A percentile compares a stretch with the other conserved stretches of the same genome.
phyloP scores from a whole-genome alignment of 208 protist genomes.

The Angomonas deanei region DNA sequence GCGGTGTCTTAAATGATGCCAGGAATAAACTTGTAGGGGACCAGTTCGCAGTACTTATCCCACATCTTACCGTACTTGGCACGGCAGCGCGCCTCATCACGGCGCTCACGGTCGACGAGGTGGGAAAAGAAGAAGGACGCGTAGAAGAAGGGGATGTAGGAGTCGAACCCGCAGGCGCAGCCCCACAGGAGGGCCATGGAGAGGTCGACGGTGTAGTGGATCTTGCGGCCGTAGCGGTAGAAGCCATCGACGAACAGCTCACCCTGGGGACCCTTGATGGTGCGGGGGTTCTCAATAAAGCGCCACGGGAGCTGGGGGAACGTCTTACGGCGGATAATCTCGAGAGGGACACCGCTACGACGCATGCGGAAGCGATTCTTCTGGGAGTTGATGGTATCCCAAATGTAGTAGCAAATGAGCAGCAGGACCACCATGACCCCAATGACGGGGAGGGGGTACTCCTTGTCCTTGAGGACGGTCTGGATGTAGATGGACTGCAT shows the following conservation, averaged over 20 bases:
- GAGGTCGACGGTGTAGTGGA: constrained; percentile 94
- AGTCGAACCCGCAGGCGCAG: constrained; percentile 78
- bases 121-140: constrained; percentile 91
- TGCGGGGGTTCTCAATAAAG: constrained; percentile 87
- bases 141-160: constrained; percentile 95
- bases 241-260: constrained; percentile 92
- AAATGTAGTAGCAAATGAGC: constrained; percentile 88
- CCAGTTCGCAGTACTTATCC: constrained; percentile 90
- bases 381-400: constrained; percentile 93
- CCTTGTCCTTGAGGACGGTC: constrained; percentile 61
- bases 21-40: constrained; percentile 95
- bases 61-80: constrained; percentile 94
- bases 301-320: constrained; percentile 93
- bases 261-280: constrained; percentile 78
- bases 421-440: constrained; percentile 66
- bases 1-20: constrained; percentile 39
- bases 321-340: constrained; percentile 63
- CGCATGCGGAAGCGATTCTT: constrained; percentile 93
- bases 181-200: constrained; percentile 92
- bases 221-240: constrained; percentile 91
- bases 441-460: constrained; percentile 53
- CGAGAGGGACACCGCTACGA: constrained; percentile 60
- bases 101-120: constrained; percentile 84
- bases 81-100: constrained; percentile 82
- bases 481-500: constrained; percentile 89